Percentiles rank a stretch among this genome's conserved stretches.
phyloP scores from a whole-genome alignment of 1,139 yeast species.

The Scheffersomyces segobiensis region DNA sequence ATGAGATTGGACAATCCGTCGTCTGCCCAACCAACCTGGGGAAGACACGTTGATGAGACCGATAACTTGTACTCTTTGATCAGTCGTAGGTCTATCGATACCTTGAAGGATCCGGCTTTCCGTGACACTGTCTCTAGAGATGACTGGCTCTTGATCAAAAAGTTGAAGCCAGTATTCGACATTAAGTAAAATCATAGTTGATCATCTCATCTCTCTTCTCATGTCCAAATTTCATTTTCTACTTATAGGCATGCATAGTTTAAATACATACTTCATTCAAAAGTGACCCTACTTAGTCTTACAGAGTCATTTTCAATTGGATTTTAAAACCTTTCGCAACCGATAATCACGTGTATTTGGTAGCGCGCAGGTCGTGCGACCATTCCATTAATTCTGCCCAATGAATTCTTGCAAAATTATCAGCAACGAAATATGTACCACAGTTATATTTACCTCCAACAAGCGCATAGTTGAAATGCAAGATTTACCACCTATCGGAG shows the following conservation, averaged over 20 bases:
- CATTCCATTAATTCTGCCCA: constrained; percentile 6
- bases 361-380: constrained; percentile 5
- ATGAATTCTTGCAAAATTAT: constrained; percentile 5
- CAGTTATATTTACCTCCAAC: background rate
- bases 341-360: background rate
- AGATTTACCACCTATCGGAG: constrained; percentile 87
- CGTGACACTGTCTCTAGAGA: constrained; percentile 91
- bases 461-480: constrained; percentile 40
- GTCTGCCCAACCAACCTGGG: constrained; percentile 95
- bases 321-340: too few species aligned
- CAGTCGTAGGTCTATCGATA: constrained; percentile 86
- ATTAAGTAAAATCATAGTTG: constrained; percentile 46
- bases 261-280: background rate
- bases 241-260: background rate
- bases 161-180: constrained; percentile 84
- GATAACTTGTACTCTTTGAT: constrained; percentile 88
- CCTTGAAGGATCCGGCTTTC: constrained; percentile 98
- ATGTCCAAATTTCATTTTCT: background rate
- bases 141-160: constrained; percentile 90
- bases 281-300: too few species aligned
- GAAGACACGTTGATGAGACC: constrained; percentile 95
- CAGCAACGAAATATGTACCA: constrained; percentile 2
- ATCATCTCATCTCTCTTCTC: background rate
- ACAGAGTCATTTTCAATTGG: too few species aligned
- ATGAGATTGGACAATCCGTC: constrained; percentile 94